A percentile compares a stretch with the other conserved stretches of the same genome.
Evolutionary conservation across 1,284 basidiomycete genomes (phyloP).

Genomic region (Tilletia horrida): DNA sequence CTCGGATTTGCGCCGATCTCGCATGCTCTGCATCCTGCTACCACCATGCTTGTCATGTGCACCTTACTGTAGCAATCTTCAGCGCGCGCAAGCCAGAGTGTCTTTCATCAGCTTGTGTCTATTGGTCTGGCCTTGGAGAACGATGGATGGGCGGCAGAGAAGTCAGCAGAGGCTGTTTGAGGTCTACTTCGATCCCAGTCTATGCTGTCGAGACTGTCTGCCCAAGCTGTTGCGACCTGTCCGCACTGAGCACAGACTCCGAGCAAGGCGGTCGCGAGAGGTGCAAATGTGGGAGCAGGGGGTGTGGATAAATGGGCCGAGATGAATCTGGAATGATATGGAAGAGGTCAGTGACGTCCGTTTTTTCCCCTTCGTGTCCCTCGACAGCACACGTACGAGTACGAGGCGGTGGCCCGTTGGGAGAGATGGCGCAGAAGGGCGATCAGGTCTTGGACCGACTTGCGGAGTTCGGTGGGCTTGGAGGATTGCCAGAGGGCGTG

Average conservation of each 20-base stretch:
- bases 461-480: neutral
- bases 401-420: neutral
- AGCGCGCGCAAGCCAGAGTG: too few species aligned
- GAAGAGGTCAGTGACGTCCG: neutral
- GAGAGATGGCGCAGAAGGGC: slow-evolving; percentile 5
- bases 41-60: too few species aligned
- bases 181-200: neutral
- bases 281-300: neutral
- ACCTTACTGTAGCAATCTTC: too few species aligned
- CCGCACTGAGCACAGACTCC: slow-evolving; percentile 12
- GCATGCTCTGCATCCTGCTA: too few species aligned
- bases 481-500: neutral
- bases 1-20: too few species aligned
- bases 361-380: too few species aligned
- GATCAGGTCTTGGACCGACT: neutral
- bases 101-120: too few species aligned
- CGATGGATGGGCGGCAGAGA: neutral
- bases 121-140: too few species aligned
- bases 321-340: neutral
- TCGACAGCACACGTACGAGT: neutral
- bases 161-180: neutral
- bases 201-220: neutral
- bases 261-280: slow-evolving; percentile 10
- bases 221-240: neutral
- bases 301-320: slow-evolving; percentile 1